Conservation (phyloP, 2,329 filamentous ascomycete genomes). For the Aspergillus carbonarius region DNA sequence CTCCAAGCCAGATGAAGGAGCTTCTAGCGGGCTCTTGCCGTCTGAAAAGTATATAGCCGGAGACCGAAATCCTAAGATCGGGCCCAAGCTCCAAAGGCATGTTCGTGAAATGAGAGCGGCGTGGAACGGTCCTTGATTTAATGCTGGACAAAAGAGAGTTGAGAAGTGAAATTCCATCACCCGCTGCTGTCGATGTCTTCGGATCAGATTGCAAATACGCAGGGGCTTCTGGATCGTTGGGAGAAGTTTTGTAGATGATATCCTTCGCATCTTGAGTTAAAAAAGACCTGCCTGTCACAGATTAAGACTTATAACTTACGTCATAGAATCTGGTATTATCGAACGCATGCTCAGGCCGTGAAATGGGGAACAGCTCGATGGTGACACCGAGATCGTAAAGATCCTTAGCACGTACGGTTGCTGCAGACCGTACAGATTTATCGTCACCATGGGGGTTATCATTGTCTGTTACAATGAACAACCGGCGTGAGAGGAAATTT, state of each 20-base stretch:
- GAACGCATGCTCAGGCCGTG: slow-evolving; percentile 68
- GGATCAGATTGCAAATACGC: slow-evolving; percentile 52
- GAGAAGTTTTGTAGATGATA: slow-evolving; percentile 78
- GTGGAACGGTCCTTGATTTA: slow-evolving; percentile 83
- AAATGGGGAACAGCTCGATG: slow-evolving; percentile 92
- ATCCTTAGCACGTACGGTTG: slow-evolving; percentile 87
- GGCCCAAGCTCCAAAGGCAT: slow-evolving; percentile 87
- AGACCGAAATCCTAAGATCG: slow-evolving; percentile 80
- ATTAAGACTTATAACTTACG: slow-evolving; percentile 49
- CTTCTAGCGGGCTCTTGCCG: slow-evolving; percentile 76
- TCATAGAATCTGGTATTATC: slow-evolving; percentile 88
- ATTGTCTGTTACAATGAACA: slow-evolving; percentile 97
- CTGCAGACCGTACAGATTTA: slow-evolving; percentile 70
- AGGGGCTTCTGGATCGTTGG: slow-evolving; percentile 67
- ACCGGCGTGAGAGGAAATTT: slow-evolving; percentile 84
- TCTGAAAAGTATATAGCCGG: slow-evolving; percentile 87
- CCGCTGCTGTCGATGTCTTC: slow-evolving; percentile 62
- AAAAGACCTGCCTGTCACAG: neutral
- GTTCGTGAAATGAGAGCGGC: slow-evolving; percentile 80
- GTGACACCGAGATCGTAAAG: slow-evolving; percentile 88
- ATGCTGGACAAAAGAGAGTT: slow-evolving; percentile 81
- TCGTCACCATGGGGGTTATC: slow-evolving; percentile 77
- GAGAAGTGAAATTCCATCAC: slow-evolving; percentile 75
- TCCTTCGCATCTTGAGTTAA: slow-evolving; percentile 56
- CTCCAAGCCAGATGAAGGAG: slow-evolving; percentile 83